Conservation (phyloP, 805 yeast species). For the Wickerhamomyces bovis region DNA sequence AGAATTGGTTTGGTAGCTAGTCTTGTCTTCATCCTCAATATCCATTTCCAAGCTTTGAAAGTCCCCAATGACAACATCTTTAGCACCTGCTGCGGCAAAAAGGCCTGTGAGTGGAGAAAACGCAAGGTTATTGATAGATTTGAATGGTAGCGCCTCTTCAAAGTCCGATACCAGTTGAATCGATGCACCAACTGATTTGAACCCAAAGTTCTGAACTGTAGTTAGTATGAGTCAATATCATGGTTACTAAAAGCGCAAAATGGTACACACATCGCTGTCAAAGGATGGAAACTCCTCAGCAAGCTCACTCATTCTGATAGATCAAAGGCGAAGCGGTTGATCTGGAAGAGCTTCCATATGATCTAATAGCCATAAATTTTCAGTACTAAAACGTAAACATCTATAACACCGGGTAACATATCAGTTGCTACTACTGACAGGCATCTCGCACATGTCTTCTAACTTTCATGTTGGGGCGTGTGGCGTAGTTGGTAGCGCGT, state of each 20-base stretch:
- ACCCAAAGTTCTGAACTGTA: constrained; percentile 34
- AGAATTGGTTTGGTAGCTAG: constrained; percentile 11
- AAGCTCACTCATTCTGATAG: constrained; percentile 12
- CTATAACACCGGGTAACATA: background rate
- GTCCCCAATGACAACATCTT: constrained; percentile 29
- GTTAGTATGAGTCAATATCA: background rate
- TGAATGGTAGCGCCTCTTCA: constrained; percentile 31
- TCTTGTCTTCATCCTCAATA: constrained; percentile 19
- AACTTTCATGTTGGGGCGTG: constrained; percentile 43
- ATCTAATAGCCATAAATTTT: background rate
- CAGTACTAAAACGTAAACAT: background rate
- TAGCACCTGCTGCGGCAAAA: constrained; percentile 35
- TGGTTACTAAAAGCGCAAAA: too few relatives aligned
- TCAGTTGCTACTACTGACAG: background rate
- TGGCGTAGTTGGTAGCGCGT: constrained; percentile 83
- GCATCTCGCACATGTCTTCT: background rate
- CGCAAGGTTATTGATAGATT: constrained; percentile 30
- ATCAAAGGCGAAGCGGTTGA: background rate
- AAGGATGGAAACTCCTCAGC: constrained; percentile 14
- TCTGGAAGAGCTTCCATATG: background rate
- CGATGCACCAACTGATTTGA: constrained; percentile 31
- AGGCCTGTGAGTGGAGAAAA: constrained; percentile 28
- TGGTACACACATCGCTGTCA: constrained; percentile 17
- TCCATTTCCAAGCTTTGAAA: constrained; percentile 28
- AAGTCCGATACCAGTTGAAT: constrained; percentile 29